Conservation (phyloP, 2,329 filamentous ascomycete species). For the Akanthomyces uredinophilus region DNA sequence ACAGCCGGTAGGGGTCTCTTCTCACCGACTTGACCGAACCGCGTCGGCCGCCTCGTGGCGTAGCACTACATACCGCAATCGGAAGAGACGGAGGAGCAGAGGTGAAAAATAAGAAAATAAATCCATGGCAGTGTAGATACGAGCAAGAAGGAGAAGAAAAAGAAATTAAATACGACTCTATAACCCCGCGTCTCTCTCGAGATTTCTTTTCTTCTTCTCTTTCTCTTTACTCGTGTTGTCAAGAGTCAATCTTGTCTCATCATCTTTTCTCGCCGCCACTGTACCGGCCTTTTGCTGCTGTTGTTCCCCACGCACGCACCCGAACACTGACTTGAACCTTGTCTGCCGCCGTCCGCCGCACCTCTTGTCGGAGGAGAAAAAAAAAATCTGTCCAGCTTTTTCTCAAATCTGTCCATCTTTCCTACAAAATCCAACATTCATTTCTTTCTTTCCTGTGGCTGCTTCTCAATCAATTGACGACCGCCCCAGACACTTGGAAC, state of each 20-base stretch:
- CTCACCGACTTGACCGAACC: conserved; percentile 13
- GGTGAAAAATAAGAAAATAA: not conserved
- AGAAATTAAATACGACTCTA: conserved; percentile 3
- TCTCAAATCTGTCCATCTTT: not conserved
- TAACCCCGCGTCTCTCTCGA: not conserved
- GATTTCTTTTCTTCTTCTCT: not conserved
- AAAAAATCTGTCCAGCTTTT: no score
- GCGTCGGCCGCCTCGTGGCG: not conserved
- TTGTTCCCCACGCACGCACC: not conserved
- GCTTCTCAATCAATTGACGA: not conserved
- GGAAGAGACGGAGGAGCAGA: not conserved
- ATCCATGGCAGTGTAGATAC: not conserved
- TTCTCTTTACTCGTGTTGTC: not conserved
- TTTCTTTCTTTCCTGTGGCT: not conserved
- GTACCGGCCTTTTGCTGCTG: not conserved
- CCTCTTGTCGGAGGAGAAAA: not conserved
- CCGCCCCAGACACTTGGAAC: not conserved
- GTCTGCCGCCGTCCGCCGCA: not conserved
- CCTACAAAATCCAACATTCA: not conserved
- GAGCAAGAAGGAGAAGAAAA: not conserved
- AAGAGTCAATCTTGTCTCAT: not conserved
- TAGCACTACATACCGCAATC: conserved; percentile 4
- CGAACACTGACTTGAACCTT: conserved; percentile 5
- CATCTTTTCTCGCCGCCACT: not conserved
- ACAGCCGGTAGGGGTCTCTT: not conserved